Base-by-base conservation (phyloP, 768 basidiomycete genomes). In the Gautieria morchelliformis region DNA sequence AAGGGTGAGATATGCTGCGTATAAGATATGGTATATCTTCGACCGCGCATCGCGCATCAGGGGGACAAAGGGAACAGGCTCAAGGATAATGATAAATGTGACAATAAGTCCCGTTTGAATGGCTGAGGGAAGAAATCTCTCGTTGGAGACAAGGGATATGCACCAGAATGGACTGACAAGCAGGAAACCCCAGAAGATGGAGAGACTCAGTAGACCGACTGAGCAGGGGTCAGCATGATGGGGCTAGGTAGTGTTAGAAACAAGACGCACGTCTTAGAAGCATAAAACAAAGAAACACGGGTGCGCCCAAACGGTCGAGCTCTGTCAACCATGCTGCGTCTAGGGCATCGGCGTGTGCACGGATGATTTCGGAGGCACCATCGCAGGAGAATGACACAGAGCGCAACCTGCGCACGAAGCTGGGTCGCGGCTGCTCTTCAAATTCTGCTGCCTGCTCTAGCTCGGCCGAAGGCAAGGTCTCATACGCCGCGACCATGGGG, bases 281-380 rank as follows among this genome's bases (percentile, higher is more conserved):
- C 56, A 49, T 57, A 27, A 57, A 57, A 37, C 56, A 57, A 12
- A 50, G 22, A 33, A 57, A 57, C 5, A 57, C 56, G 12, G 56
- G 56, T 37, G 27, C 33, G 6, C 56, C 56, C n/a, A 57, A 33
- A 27, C 56, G 56, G 20, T 57, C 56, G 8, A 57, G 47, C 48
- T 57, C 56, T 24, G 30, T 33, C 9, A 57, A 45, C 56, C 56
- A 57, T 37, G 32, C 46, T n/a, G 30, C n/a, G 35, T 57, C 40
- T 14, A 57, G 24, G 4, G 46, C 32, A 33, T 57, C 46, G 30
- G 56, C 56, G 33, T 57, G 56, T 15, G 46, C 56, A 17, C 30
- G 56, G 22, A 37, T 49, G 37, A 50, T 17, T 3, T 35, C 35
- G 35, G 14, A 15, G 4, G 30, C 33, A 5, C 27, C 56, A 20